Evolutionary conservation across 2,329 filamentous ascomycete genomes (phyloP).

Genomic region (Tolypocladium album): DNA sequence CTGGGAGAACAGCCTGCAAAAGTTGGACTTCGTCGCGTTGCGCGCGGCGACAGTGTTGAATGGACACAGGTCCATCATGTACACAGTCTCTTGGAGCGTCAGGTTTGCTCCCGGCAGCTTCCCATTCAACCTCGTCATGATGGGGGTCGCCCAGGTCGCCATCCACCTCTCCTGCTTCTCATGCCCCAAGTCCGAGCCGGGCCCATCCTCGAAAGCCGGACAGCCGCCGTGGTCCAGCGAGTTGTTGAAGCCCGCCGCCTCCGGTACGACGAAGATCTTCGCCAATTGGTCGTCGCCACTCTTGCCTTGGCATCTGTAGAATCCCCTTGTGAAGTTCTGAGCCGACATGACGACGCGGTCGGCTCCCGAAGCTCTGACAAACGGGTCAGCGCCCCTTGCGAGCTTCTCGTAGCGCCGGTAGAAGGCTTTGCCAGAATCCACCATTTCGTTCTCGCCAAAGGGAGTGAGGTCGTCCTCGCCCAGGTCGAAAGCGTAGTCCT

Average conservation of each 20-base stretch:
- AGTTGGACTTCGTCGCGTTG: constrained; percentile 44
- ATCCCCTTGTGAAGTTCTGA: constrained; percentile 64
- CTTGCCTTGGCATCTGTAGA: constrained; percentile 37
- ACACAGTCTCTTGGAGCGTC: constrained; percentile 49
- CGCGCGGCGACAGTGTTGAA: constrained; percentile 65
- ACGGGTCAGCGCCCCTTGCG: constrained; percentile 47
- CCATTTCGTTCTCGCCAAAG: constrained; percentile 58
- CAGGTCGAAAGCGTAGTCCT: constrained; percentile 59
- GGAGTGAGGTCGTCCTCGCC: constrained; percentile 57
- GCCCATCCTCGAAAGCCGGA: constrained; percentile 54
- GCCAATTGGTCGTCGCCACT: constrained; percentile 34
- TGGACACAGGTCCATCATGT: constrained; percentile 81
- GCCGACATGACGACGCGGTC: constrained; percentile 66
- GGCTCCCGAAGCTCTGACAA: constrained; percentile 61
- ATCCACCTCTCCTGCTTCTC: constrained; percentile 47
- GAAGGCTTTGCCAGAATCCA: constrained; percentile 67
- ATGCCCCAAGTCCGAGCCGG: constrained; percentile 33
- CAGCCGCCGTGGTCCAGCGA: constrained; percentile 70
- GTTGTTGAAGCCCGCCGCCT: constrained; percentile 61
- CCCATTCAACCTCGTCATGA: constrained; percentile 58
- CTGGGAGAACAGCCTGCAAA: constrained; percentile 65
- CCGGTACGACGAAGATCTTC: constrained; percentile 57
- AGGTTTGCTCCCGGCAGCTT: constrained; percentile 60
- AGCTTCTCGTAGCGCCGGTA: constrained; percentile 62
- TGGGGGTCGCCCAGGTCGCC: constrained; percentile 52